Percentiles rank a stretch among this genome's conserved stretches.
Evolutionary conservation across 106 monocot species (phyloP).

Genomic region (Xerophyta viscosa): DNA sequence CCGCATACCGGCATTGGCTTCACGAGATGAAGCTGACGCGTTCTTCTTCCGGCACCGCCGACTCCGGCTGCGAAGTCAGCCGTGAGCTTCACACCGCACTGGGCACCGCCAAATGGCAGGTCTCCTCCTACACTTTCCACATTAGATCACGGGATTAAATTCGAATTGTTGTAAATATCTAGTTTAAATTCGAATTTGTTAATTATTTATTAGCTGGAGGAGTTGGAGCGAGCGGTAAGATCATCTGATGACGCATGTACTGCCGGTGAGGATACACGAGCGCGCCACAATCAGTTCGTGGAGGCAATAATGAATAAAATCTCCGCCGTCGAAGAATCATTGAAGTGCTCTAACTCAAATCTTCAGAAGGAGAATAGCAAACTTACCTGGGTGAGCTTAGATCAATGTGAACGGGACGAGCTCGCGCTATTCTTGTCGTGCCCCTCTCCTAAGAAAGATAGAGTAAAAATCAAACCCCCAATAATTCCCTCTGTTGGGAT

Average conservation of each 20-base stretch:
- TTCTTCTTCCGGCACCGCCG: neutral
- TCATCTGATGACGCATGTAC: conserved; percentile 23
- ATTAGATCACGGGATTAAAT: neutral
- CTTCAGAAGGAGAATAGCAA: conserved; percentile 6
- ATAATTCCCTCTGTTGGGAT: conserved; percentile 1
- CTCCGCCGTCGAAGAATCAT: conserved; percentile 24
- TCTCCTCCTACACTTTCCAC: conserved; percentile 4
- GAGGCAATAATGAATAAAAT: conserved; percentile 39
- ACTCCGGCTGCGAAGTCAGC: conserved; percentile 20
- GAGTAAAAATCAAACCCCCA: too few species aligned
- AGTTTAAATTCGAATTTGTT: neutral
- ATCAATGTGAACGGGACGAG: conserved; percentile 45
- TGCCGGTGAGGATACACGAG: conserved; percentile 36
- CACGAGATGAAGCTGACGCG: conserved; percentile 21
- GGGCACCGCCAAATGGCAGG: conserved; percentile 84
- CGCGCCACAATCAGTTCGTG: conserved; percentile 48
- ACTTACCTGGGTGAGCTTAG: conserved; percentile 21
- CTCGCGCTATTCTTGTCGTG: conserved; percentile 35
- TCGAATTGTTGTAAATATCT: neutral
- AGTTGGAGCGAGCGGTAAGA: conserved; percentile 35
- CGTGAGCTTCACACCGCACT: conserved; percentile 52
- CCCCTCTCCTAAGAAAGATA: conserved; percentile 6
- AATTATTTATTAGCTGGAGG: conserved; percentile 38
- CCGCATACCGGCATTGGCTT: conserved; percentile 45
- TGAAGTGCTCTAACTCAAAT: conserved; percentile 32